Evolutionary conservation across 2,329 filamentous ascomycete genomes (phyloP).

Genomic region (Penicillium palitans): DNA sequence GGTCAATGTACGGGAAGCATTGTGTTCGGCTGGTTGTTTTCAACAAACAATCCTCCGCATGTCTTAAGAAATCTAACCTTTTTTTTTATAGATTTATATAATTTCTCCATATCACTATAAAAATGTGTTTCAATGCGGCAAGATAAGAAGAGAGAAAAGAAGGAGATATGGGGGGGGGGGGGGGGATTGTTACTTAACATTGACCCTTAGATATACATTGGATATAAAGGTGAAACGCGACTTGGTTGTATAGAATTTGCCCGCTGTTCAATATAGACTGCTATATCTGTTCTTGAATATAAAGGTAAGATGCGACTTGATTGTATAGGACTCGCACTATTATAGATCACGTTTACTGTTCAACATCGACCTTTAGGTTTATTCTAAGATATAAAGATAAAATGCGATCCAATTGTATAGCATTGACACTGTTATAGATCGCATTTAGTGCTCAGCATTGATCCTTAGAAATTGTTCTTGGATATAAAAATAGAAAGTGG

Average conservation of each 20-base stretch:
- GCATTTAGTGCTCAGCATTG: too few relatives aligned
- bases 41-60: background rate
- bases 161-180: too few relatives aligned
- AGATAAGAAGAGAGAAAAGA: background rate
- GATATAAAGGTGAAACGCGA: too few relatives aligned
- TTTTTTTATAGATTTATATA: background rate
- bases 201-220: too few relatives aligned
- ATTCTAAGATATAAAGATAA: too few relatives aligned
- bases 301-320: too few relatives aligned
- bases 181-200: too few relatives aligned
- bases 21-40: background rate
- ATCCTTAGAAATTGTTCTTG: background rate
- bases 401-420: background rate
- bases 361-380: fast-evolving
- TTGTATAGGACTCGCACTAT: background rate
- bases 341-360: background rate
- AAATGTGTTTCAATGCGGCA: background rate
- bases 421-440: too few relatives aligned
- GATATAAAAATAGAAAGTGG: background rate
- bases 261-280: too few relatives aligned
- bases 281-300: too few relatives aligned
- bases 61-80: background rate
- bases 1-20: background rate
- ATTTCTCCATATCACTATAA: background rate
- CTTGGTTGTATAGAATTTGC: background rate